Evolutionary conservation across 176 grass and related monocot species (phyloP).

Genomic region (Oryza coarctata): DNA sequence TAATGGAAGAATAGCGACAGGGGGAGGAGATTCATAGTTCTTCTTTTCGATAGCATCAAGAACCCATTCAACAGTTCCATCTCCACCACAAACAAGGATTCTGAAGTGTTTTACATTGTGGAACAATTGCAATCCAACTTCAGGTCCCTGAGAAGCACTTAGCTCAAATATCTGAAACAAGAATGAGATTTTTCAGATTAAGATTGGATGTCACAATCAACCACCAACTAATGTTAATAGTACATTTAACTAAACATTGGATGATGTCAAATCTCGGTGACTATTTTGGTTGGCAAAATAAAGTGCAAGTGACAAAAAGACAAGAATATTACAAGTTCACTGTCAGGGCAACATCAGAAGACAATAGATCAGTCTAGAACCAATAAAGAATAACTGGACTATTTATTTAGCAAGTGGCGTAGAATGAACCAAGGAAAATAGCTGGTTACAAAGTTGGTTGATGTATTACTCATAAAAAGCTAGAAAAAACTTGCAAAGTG

Average conservation of each 20-base stretch:
- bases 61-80: slow-evolving; percentile 90
- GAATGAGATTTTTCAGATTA: slow-evolving; percentile 17
- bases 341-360: neutral
- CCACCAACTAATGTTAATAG: neutral
- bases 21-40: slow-evolving; percentile 87
- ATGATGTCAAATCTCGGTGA: neutral
- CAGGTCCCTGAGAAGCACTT: slow-evolving; percentile 71
- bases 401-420: neutral
- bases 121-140: slow-evolving; percentile 80
- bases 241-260: neutral
- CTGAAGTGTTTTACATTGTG: slow-evolving; percentile 67
- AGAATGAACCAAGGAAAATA: neutral
- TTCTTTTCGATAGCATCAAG: slow-evolving; percentile 82
- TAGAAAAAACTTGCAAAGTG: neutral
- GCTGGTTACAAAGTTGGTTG: neutral
- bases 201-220: slow-evolving; percentile 2
- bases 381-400: neutral
- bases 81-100: slow-evolving; percentile 94
- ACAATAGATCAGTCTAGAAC: neutral
- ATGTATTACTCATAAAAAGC: neutral
- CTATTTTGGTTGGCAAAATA: neutral
- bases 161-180: slow-evolving; percentile 87
- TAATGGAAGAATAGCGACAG: slow-evolving; percentile 90
- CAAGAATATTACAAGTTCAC: neutral
- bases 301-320: neutral